Conservation (phyloP, 2,329 filamentous ascomycete genomes). For the Cordyceps tenuipes region DNA sequence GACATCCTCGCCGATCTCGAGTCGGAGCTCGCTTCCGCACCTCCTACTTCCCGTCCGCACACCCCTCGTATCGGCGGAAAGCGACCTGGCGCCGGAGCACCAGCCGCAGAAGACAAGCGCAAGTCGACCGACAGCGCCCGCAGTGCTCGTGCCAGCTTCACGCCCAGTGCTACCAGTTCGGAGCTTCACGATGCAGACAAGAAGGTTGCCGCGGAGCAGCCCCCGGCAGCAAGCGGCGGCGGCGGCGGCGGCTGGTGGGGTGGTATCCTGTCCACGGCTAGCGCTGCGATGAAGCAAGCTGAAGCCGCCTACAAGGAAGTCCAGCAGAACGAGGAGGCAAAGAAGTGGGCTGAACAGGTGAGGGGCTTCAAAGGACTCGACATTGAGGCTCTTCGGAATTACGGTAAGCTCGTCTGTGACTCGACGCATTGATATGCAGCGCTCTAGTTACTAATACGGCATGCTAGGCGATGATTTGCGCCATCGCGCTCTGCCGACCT, state of each 20-base stretch:
- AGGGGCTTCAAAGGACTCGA: conserved; percentile 56
- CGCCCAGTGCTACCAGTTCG: conserved; percentile 57
- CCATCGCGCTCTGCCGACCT: conserved; percentile 82
- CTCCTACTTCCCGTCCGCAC: conserved; percentile 66
- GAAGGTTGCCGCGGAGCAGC: conserved; percentile 39
- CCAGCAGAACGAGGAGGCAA: conserved; percentile 91
- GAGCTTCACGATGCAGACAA: conserved; percentile 51
- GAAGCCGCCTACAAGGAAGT: conserved; percentile 92
- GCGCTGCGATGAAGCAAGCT: conserved; percentile 70
- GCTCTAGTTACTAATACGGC: conserved; percentile 1
- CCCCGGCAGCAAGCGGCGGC: conserved; percentile 41
- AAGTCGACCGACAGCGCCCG: conserved; percentile 73
- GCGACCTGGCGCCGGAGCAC: conserved; percentile 40
- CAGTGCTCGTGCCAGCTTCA: conserved; percentile 63
- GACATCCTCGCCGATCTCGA: conserved; percentile 86
- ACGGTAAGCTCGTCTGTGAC: conserved; percentile 22
- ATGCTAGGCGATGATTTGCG: conserved; percentile 72
- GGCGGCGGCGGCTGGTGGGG: conserved; percentile 82
- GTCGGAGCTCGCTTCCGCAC: conserved; percentile 57
- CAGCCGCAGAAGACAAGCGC: conserved; percentile 61
- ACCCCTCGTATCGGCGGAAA: conserved; percentile 63
- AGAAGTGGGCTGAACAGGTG: conserved; percentile 92
- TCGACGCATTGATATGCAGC: neutral
- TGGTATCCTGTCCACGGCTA: conserved; percentile 70
- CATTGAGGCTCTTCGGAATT: conserved; percentile 60